These are phyloP conservation scores for Solanum lignicaule DNA, from an alignment of 257 asterid species.

Conservation along the genomic window DNA sequence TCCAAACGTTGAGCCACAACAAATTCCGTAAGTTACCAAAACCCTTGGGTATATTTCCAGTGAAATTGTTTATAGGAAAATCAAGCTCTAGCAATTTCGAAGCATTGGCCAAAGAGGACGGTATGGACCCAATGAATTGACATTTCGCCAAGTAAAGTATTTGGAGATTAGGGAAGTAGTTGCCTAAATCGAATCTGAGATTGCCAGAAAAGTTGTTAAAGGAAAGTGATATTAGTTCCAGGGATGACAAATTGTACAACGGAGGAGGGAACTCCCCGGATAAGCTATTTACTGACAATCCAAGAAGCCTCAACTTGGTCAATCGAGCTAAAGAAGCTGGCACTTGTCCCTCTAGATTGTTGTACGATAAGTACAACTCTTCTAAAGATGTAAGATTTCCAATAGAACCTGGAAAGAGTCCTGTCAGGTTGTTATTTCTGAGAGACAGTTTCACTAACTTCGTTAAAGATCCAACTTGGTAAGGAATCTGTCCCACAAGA, in stretches of 20 bases:
- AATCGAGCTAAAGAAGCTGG: conserved; percentile 20
- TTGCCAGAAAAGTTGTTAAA: conserved; percentile 26
- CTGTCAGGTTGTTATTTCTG: conserved; percentile 36
- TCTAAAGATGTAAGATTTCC: conserved; percentile 36
- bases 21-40: conserved; percentile 20
- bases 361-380: conserved; percentile 26
- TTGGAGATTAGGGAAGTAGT: conserved; percentile 20
- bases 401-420: conserved; percentile 30
- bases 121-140: conserved; percentile 26
- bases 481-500: conserved; percentile 16
- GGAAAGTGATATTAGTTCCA: conserved; percentile 18
- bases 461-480: conserved; percentile 3
- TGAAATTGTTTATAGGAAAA: conserved; percentile 19
- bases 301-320: conserved; percentile 10
- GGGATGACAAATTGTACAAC: conserved; percentile 26
- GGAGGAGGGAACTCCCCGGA: conserved; percentile 31
- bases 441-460: conserved; percentile 11
- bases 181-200: conserved; percentile 23
- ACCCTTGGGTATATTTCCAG: conserved; percentile 26
- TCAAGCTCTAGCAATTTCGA: conserved; percentile 22
- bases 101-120: conserved; percentile 31
- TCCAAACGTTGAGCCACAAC: conserved; percentile 10
- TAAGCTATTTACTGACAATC: conserved; percentile 14
- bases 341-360: conserved; percentile 20
- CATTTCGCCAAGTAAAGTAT: conserved; percentile 20